Evolutionary conservation across 1,139 yeast genomes (phyloP).

Genomic region (Torulaspora pretoriensis): DNA sequence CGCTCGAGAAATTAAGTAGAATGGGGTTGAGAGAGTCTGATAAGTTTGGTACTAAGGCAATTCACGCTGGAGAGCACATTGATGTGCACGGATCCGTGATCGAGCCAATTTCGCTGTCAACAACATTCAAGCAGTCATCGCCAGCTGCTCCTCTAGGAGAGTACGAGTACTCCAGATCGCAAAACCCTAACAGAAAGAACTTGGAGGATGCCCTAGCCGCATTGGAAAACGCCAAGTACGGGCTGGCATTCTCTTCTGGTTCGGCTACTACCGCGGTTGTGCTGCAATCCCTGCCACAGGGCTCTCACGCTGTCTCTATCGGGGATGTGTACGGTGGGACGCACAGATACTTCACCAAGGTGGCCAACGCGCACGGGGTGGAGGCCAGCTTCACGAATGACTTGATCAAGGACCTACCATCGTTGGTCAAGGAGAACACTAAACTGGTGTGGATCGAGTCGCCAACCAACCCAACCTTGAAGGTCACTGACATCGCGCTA

Average conservation of each 20-base stretch:
- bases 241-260: slow-evolving; percentile 79
- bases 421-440: slow-evolving; percentile 57
- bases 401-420: slow-evolving; percentile 55
- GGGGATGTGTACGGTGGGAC: slow-evolving; percentile 95
- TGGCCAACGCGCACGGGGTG: slow-evolving; percentile 77
- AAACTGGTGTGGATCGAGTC: slow-evolving; percentile 84
- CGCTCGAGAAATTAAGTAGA: slow-evolving; percentile 6
- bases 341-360: slow-evolving; percentile 85
- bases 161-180: slow-evolving; percentile 83
- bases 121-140: slow-evolving; percentile 77
- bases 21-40: slow-evolving; percentile 34
- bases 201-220: slow-evolving; percentile 80
- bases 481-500: slow-evolving; percentile 64
- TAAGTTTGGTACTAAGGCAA: slow-evolving; percentile 72
- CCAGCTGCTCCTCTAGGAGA: slow-evolving; percentile 76
- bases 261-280: slow-evolving; percentile 82
- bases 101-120: slow-evolving; percentile 77
- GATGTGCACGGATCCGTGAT: slow-evolving; percentile 87
- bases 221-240: slow-evolving; percentile 71
- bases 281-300: slow-evolving; percentile 67
- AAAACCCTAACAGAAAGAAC: slow-evolving; percentile 83
- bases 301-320: slow-evolving; percentile 72
- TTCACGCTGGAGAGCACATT: slow-evolving; percentile 75
- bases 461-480: slow-evolving; percentile 83
- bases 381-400: slow-evolving; percentile 64